phyloP scores from a whole-genome alignment of 352 stramenopile species.

The Thalassiosira hispida region DNA sequence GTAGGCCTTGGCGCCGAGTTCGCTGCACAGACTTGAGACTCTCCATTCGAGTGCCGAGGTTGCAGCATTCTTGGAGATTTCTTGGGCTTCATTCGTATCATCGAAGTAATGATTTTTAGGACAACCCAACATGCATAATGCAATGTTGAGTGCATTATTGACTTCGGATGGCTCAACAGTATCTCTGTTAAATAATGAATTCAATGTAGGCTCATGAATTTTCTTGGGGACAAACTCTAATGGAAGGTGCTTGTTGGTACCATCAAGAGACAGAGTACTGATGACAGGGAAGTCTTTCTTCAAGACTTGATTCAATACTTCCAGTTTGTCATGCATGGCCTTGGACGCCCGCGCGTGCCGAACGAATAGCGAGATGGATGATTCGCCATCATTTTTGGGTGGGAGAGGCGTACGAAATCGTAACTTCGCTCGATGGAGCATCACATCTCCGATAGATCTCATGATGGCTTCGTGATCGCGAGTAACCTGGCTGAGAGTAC shows the following conservation, averaged over 20 bases:
- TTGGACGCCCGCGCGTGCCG: slow-evolving; percentile 25
- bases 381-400: slow-evolving; percentile 15
- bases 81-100: not conserved
- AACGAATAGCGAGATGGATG: slow-evolving; percentile 39
- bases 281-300: slow-evolving; percentile 30
- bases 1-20: slow-evolving; percentile 41
- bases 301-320: slow-evolving; percentile 13
- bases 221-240: not conserved
- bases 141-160: slow-evolving; percentile 40
- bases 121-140: slow-evolving; percentile 32
- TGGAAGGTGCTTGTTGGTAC: not conserved
- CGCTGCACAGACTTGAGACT: slow-evolving; percentile 26
- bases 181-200: not conserved
- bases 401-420: slow-evolving; percentile 30
- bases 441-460: slow-evolving; percentile 36
- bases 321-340: slow-evolving; percentile 30
- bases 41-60: slow-evolving; percentile 44
- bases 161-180: slow-evolving; percentile 28
- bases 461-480: slow-evolving; percentile 28
- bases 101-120: slow-evolving; percentile 20
- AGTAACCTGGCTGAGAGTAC: slow-evolving; percentile 23
- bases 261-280: not conserved
- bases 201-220: not conserved
- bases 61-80: slow-evolving; percentile 19
- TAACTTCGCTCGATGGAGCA: slow-evolving; percentile 31